These are phyloP conservation scores for Solanum raphanifolium DNA, from an alignment of 257 asterid genomes.

Conservation along the genomic window DNA sequence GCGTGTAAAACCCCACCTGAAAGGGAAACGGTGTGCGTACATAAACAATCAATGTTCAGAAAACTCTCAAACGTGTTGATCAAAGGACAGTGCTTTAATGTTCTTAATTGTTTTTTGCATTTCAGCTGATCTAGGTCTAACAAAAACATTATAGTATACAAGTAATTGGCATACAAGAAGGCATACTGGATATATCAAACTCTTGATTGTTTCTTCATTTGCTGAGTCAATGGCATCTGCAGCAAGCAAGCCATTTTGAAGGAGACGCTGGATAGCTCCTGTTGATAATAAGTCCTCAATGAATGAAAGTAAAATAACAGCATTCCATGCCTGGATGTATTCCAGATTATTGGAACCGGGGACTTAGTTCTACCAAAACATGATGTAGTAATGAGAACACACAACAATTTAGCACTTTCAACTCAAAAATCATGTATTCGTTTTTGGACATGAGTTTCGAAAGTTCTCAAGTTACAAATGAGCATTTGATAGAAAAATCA, in stretches of 20 bases:
- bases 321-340: neutral
- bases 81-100: neutral
- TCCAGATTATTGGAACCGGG: neutral
- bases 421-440: too few species aligned
- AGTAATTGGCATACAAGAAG: constrained; percentile 1
- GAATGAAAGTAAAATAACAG: neutral
- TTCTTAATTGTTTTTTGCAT: neutral
- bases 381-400: neutral
- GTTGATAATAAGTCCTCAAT: constrained; percentile 7
- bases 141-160: neutral
- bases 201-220: constrained; percentile 58
- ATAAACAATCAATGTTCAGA: neutral
- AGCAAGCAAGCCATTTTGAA: constrained; percentile 62
- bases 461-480: neutral
- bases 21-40: constrained; percentile 1
- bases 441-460: neutral
- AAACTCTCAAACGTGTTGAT: neutral
- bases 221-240: constrained; percentile 68
- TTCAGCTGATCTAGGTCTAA: constrained; percentile 1
- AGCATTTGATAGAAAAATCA: neutral
- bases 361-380: neutral
- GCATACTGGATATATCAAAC: constrained; percentile 74
- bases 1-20: constrained; percentile 90
- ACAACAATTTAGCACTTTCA: neutral
- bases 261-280: constrained; percentile 93